Conservation (phyloP, 2,329 filamentous ascomycete genomes). For the Aspergillus hortae region DNA sequence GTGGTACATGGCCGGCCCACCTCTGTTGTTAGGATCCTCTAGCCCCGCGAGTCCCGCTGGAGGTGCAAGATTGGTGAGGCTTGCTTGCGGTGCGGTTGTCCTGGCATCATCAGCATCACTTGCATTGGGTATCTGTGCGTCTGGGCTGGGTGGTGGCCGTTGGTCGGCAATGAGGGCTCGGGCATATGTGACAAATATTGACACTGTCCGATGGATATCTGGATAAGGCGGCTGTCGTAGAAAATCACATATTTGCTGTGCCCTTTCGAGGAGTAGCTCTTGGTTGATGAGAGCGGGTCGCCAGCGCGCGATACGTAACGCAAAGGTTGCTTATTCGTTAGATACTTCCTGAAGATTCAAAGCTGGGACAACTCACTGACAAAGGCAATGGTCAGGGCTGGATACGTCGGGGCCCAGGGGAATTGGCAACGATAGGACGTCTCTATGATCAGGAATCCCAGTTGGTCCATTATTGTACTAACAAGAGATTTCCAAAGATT, state of each 20-base stretch:
- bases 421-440: slow-evolving; percentile 32
- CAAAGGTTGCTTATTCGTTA: slow-evolving; percentile 28
- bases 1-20: not conserved
- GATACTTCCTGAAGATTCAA: not conserved
- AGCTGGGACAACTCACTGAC: slow-evolving; percentile 27
- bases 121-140: not conserved
- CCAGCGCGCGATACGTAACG: slow-evolving; percentile 32
- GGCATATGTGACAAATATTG: slow-evolving; percentile 35
- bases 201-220: slow-evolving; percentile 37
- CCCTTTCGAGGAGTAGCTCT: slow-evolving; percentile 26
- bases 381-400: slow-evolving; percentile 33
- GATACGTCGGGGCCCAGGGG: slow-evolving; percentile 33
- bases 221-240: slow-evolving; percentile 34
- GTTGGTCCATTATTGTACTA: slow-evolving; percentile 31
- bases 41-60: not conserved
- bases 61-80: not conserved
- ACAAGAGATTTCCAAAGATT: slow-evolving; percentile 30
- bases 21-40: slow-evolving; percentile 1
- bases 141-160: slow-evolving; percentile 12
- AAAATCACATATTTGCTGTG: slow-evolving; percentile 31
- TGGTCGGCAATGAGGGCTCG: slow-evolving; percentile 30
- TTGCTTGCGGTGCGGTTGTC: slow-evolving; percentile 4
- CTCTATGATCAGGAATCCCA: slow-evolving; percentile 30
- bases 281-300: slow-evolving; percentile 31
- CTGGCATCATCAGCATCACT: slow-evolving; percentile 13